Percentiles rank a stretch among this genome's conserved stretches.
phyloP scores from a whole-genome alignment of 306 rosid species.

The Nissolia schottii region DNA sequence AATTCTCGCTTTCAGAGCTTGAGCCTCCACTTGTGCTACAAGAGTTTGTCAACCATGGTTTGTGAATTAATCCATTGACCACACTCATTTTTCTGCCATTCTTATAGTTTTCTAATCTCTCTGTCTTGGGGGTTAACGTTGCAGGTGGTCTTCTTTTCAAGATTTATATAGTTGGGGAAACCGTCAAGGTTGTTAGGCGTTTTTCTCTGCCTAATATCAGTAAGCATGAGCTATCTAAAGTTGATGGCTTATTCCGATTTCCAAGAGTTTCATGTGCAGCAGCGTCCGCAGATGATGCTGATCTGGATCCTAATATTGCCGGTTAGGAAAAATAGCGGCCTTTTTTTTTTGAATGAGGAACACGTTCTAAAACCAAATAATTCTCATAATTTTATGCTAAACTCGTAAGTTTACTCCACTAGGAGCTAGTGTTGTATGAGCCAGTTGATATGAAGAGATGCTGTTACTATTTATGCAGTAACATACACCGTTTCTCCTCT shows the following conservation, averaged over 20 bases:
- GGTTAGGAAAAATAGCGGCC: slow-evolving; percentile 23
- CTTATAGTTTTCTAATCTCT: neutral
- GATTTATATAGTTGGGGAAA: slow-evolving; percentile 46
- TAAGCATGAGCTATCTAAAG: slow-evolving; percentile 39
- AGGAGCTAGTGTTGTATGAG: neutral
- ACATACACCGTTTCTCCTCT: neutral
- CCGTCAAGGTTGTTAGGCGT: slow-evolving; percentile 45
- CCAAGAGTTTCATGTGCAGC: slow-evolving; percentile 55
- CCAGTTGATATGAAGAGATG: neutral
- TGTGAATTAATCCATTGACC: slow-evolving; percentile 19
- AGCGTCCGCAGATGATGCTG: slow-evolving; percentile 53
- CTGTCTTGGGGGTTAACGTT: neutral
- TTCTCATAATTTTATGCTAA: neutral
- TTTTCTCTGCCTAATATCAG: slow-evolving; percentile 54
- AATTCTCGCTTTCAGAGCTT: slow-evolving; percentile 47
- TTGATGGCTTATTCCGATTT: slow-evolving; percentile 39
- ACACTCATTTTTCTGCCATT: neutral
- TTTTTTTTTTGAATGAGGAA: neutral
- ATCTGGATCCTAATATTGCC: slow-evolving; percentile 46
- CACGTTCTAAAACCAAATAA: neutral
- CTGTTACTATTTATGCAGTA: neutral
- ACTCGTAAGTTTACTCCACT: neutral
- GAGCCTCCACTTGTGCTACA: slow-evolving; percentile 56
- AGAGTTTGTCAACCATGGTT: slow-evolving; percentile 60
- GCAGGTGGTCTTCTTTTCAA: slow-evolving; percentile 54